A percentile compares a stretch with the other conserved stretches of the same genome.
phyloP scores from a whole-genome alignment of 2,329 filamentous ascomycete species.

The Pseudogymnoascus sp. region DNA sequence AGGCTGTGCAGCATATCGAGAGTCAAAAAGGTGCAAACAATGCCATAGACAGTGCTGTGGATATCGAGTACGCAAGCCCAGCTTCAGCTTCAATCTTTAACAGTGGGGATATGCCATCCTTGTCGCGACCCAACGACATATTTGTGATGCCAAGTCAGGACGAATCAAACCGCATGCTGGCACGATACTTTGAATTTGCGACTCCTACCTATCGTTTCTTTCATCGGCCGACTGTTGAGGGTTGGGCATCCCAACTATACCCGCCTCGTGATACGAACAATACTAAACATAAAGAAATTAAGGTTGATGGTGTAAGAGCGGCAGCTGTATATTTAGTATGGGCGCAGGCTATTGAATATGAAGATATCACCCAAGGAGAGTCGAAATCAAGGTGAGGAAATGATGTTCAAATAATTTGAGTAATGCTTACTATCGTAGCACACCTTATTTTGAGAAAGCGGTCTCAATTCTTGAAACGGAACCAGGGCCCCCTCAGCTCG shows the following conservation, averaged over 20 bases:
- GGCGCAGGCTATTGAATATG: constrained; percentile 9
- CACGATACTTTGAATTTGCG: constrained; percentile 51
- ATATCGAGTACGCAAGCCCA: background rate
- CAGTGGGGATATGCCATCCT: constrained; percentile 17
- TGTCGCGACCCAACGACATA: background rate
- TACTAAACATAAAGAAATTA: background rate
- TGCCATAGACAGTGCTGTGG: background rate
- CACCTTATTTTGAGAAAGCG: background rate
- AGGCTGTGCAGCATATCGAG: constrained; percentile 43
- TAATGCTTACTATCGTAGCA: background rate
- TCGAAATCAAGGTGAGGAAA: background rate
- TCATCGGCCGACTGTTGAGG: constrained; percentile 43
- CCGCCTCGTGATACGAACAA: background rate
- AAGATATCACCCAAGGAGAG: background rate
- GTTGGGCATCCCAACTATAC: constrained; percentile 37
- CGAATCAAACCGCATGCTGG: constrained; percentile 31
- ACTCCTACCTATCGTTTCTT: constrained; percentile 52
- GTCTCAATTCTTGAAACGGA: constrained; percentile 37
- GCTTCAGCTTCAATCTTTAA: constrained; percentile 19
- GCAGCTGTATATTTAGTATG: constrained; percentile 8
- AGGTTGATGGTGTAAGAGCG: background rate
- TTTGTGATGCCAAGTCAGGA: constrained; percentile 13
- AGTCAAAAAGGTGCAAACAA: constrained; percentile 28
- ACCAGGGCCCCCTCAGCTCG: constrained; percentile 43
- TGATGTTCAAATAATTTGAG: background rate